phyloP scores from a whole-genome alignment of 768 basidiomycete genomes.

The Suillus americanus region DNA sequence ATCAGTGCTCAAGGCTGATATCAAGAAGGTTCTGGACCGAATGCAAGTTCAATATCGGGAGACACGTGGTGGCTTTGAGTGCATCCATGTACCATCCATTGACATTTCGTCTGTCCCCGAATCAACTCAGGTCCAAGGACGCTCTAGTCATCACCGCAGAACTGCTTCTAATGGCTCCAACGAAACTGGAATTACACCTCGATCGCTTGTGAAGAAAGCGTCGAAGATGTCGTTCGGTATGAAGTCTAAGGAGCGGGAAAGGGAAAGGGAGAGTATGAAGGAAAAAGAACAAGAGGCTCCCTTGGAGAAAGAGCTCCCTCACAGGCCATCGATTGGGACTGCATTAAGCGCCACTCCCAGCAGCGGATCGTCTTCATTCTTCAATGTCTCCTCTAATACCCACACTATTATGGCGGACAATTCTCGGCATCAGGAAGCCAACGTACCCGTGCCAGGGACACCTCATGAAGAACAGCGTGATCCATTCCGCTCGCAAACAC shows the following conservation, averaged over 20 bases:
- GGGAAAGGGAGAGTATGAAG: slow-evolving; percentile 43
- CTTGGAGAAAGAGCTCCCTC: slow-evolving; percentile 47
- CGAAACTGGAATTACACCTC: slow-evolving; percentile 49
- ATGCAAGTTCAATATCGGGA: slow-evolving; percentile 96
- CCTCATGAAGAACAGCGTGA: slow-evolving; percentile 33
- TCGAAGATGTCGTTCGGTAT: slow-evolving; percentile 78
- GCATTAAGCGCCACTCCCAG: slow-evolving; percentile 65
- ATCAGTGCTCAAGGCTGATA: slow-evolving; percentile 76
- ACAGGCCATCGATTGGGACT: slow-evolving; percentile 43
- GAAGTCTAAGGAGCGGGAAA: slow-evolving; percentile 53
- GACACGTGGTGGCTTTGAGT: slow-evolving; percentile 91
- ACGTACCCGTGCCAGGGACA: slow-evolving; percentile 20
- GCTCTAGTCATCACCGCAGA: slow-evolving; percentile 38
- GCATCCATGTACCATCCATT: slow-evolving; percentile 93
- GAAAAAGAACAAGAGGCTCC: slow-evolving; percentile 40
- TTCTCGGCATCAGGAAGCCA: slow-evolving; percentile 27
- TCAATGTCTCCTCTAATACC: slow-evolving; percentile 69
- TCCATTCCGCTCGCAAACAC: slow-evolving; percentile 44
- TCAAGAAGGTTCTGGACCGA: slow-evolving; percentile 83
- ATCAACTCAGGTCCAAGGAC: slow-evolving; percentile 28
- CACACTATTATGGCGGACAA: slow-evolving; percentile 39
- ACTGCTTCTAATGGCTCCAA: slow-evolving; percentile 50
- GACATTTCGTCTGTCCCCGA: slow-evolving; percentile 75
- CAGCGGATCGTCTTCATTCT: slow-evolving; percentile 81
- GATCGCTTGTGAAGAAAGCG: slow-evolving; percentile 67